Evolutionary conservation across 192 early-diverging fungal genomes (phyloP).

Genomic region (Dimargaris cristalligena): DNA sequence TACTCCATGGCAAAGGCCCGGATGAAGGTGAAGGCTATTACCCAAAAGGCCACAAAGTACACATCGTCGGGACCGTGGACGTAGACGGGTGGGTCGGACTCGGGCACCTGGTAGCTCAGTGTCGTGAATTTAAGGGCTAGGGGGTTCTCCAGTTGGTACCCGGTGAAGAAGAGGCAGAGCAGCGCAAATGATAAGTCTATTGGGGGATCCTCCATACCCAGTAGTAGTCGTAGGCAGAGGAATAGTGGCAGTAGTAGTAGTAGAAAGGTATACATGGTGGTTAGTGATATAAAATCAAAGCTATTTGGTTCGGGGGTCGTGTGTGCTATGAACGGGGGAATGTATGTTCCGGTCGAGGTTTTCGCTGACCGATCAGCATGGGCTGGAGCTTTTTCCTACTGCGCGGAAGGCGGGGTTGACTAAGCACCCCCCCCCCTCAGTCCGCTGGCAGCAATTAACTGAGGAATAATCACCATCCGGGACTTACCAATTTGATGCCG

Average conservation of each 20-base stretch:
- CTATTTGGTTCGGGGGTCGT: not conserved
- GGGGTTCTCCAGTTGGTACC: not conserved
- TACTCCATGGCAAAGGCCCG: constrained; percentile 39
- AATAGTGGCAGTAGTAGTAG: not conserved
- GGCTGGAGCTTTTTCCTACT: not conserved
- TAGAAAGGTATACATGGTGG: not conserved
- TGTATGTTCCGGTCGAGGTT: not conserved
- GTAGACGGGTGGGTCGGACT: constrained; percentile 13
- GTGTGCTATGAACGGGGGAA: not conserved
- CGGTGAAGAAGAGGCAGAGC: not conserved
- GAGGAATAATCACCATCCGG: too few species aligned
- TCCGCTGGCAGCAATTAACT: not conserved
- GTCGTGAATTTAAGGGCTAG: constrained; percentile 1
- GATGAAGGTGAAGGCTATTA: constrained; percentile 41
- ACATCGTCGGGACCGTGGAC: constrained; percentile 35
- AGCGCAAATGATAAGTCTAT: constrained; percentile 5
- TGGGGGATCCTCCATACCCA: not conserved
- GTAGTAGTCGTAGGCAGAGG: too few species aligned
- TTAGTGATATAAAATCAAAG: not conserved
- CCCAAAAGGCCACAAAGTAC: constrained; percentile 47
- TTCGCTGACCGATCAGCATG: not conserved
- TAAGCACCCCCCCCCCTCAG: not conserved
- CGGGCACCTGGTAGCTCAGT: not conserved
- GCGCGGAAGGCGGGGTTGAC: not conserved
- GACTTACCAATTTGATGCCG: not conserved